Conservation (phyloP, 768 basidiomycete genomes). For the Melanogaster broomeanus region DNA sequence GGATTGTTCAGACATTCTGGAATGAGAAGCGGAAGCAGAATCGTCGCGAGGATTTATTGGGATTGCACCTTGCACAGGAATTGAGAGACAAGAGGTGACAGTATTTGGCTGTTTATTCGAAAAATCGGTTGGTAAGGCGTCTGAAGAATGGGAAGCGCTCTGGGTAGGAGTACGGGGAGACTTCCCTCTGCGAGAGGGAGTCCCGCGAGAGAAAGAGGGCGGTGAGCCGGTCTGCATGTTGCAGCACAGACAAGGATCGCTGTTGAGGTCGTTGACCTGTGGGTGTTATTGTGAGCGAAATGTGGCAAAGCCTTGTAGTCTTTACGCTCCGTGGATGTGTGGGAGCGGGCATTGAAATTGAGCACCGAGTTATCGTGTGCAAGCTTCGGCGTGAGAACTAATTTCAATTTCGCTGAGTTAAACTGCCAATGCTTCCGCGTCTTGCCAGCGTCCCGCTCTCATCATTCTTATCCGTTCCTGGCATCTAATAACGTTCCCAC, state of each 20-base stretch:
- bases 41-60: constrained; percentile 58
- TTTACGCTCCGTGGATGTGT: constrained; percentile 36
- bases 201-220: constrained; percentile 53
- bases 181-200: constrained; percentile 63
- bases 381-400: constrained; percentile 34
- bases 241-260: constrained; percentile 3
- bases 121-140: constrained; percentile 52
- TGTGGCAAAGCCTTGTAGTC: constrained; percentile 14
- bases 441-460: constrained; percentile 30
- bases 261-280: constrained; percentile 6
- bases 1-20: constrained; percentile 36
- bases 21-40: constrained; percentile 33
- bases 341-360: constrained; percentile 43
- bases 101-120: constrained; percentile 48
- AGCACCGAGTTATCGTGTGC: constrained; percentile 41
- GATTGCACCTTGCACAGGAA: constrained; percentile 73
- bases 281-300: constrained; percentile 13
- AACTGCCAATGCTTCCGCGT: constrained; percentile 34
- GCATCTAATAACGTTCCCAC: neutral
- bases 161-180: constrained; percentile 57
- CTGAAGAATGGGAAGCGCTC: constrained; percentile 41
- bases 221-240: constrained; percentile 48
- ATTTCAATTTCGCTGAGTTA: constrained; percentile 35
- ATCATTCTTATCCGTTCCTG: constrained; percentile 13
- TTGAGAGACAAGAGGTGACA: constrained; percentile 69